Percentiles rank a stretch among this genome's conserved stretches.
Evolutionary conservation across 2,329 filamentous ascomycete genomes (phyloP).

Genomic region (Magnaporthales sp.): DNA sequence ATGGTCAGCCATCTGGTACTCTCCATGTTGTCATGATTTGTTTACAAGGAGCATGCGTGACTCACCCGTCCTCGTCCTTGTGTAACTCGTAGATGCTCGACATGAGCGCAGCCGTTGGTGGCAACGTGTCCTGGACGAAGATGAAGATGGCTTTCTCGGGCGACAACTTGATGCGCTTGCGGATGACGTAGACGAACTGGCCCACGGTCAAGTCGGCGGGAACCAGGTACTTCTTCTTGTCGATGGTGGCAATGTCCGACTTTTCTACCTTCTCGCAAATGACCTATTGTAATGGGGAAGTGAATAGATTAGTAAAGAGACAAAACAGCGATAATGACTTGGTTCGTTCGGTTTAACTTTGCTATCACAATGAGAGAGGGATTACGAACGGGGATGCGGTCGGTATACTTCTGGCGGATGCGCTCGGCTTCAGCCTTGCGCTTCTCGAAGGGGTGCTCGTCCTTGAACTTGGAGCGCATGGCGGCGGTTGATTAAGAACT

Average conservation of each 20-base stretch:
- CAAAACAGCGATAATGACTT: not conserved
- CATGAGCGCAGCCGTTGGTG: constrained; percentile 95
- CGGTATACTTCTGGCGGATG: constrained; percentile 97
- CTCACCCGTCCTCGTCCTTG: constrained; percentile 71
- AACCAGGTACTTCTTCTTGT: constrained; percentile 99
- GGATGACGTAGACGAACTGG: constrained; percentile 98
- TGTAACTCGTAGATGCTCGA: constrained; percentile 99
- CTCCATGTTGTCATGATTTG: not conserved
- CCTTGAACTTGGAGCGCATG: constrained; percentile 99
- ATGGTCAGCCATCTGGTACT: constrained; percentile 8
- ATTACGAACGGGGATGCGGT: constrained; percentile 86
- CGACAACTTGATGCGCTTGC: constrained; percentile 98
- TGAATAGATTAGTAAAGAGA: constrained; percentile 15
- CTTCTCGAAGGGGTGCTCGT: constrained; percentile 99
- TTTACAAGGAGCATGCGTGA: constrained; percentile 9
- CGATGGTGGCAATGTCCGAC: constrained; percentile 97
- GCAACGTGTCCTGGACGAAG: constrained; percentile 97
- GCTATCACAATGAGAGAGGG: not conserved
- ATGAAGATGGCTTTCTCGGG: constrained; percentile 99
- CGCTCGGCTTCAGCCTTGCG: constrained; percentile 99
- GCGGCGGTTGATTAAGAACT: constrained; percentile 28
- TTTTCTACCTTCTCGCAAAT: constrained; percentile 99
- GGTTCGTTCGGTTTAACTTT: not conserved
- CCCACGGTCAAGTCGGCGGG: constrained; percentile 96
- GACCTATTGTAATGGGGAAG: constrained; percentile 47